A percentile compares a stretch with the other conserved stretches of the same genome.
Evolutionary conservation across 148 eudicot genomes (phyloP).

Genomic region (Oxyria digyna): DNA sequence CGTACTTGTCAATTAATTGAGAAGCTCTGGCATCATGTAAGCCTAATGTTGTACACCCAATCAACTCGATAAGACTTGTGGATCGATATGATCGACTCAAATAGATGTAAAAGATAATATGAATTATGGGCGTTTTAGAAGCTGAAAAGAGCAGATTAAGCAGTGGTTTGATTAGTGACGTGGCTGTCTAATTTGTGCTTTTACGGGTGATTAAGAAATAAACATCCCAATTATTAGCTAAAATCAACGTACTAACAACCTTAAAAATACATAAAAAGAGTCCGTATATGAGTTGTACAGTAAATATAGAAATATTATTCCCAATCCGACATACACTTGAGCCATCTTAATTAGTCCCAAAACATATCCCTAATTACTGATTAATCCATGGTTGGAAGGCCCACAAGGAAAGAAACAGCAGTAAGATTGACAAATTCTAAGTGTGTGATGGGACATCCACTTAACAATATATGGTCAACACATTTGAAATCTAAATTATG

Average conservation of each 20-base stretch:
- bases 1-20: no score
- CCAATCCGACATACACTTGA: background rate
- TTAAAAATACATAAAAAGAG: background rate
- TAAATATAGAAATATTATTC: background rate
- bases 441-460: background rate
- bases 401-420: conserved; percentile 2
- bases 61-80: background rate
- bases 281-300: background rate
- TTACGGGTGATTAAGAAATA: background rate
- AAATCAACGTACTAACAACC: no score
- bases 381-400: background rate
- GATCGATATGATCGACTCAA: no score
- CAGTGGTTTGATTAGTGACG: background rate
- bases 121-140: background rate
- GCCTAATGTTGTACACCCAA: background rate
- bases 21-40: background rate
- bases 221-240: background rate
- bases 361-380: background rate
- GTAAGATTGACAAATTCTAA: background rate
- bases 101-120: no score
- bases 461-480: no score
- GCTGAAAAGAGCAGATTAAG: background rate
- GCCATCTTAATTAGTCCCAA: background rate
- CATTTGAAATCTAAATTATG: no score
- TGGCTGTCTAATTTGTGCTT: background rate